Base-by-base conservation (phyloP, 2,329 filamentous ascomycete genomes). In the Trichoderma asperellum region DNA sequence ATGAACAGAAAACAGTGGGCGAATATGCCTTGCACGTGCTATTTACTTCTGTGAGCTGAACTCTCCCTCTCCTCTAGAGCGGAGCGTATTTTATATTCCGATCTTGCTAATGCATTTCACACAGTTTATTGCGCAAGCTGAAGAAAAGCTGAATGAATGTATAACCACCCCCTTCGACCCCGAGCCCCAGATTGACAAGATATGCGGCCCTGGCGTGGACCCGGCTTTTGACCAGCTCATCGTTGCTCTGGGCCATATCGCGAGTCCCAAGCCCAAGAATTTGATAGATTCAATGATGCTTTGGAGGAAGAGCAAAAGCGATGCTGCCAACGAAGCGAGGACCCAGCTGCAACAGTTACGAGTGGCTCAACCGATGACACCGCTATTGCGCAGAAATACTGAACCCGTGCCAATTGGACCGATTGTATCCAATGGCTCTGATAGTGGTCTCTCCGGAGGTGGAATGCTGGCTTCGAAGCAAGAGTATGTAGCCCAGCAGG, bases 201-300 rank as follows among this genome's bases (percentile, higher is more conserved):
- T 98, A 73, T 99, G 96, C 80, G 96, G 96, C 1, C 91, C 92
- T 52, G 94, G 94, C 18, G 92, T 92, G 52, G 96, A 99, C 78
- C 87, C 91, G 1, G 89, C 88, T 12, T 99, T 99, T 77, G 96
- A 99, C 79, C 95, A 98, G 81, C 88, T 97, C 75, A 96, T 99
- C 72, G 89, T 91, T 34, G 96, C 96, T 18, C 85, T 99, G 49
- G 96, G 96, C 4, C 95, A 98, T 78, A 97, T 99, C 76, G 93
- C 95, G 65, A 92, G 93, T 70, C 92, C 94, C 73, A 97, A 96
- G 77, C 96, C 96, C 5, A 98, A 97, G 78, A 92, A 94, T 5
- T 82, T 99, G 63, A 97, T 99, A 75, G 96, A 99, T 79, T 94
- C 93, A 24, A 94, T 99, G 79, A 99, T 99, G 93, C 87, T 97